phyloP scores from a whole-genome alignment of 805 yeast genomes.

The Hanseniaspora lachancei region DNA sequence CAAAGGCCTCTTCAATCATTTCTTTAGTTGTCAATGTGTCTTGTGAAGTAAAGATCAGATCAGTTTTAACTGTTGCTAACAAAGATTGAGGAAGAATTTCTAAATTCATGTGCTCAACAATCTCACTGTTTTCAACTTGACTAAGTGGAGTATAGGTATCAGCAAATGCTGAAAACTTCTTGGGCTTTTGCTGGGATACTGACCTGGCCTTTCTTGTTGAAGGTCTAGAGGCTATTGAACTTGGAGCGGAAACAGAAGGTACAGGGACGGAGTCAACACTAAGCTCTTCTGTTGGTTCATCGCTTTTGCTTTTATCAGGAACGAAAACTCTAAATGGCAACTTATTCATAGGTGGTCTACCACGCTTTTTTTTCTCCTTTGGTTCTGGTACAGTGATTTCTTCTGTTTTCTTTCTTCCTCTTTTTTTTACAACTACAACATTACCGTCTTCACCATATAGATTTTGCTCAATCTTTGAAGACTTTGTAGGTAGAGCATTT shows the following conservation, averaged over 20 bases:
- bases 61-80: background rate
- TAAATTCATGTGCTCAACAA: background rate
- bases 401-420: constrained; percentile 4
- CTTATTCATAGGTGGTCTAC: constrained; percentile 8
- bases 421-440: background rate
- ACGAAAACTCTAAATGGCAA: background rate
- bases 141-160: constrained; percentile 10
- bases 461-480: background rate
- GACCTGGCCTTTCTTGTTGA: background rate
- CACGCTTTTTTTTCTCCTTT: constrained; percentile 5
- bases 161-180: constrained; percentile 11
- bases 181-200: background rate
- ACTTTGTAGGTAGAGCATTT: background rate
- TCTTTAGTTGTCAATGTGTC: background rate
- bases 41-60: background rate
- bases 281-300: background rate
- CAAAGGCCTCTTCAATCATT: background rate
- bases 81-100: background rate
- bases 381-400: background rate
- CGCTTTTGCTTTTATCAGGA: background rate
- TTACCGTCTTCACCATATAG: background rate
- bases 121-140: background rate
- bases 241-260: background rate
- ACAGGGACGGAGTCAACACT: background rate
- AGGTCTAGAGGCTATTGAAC: background rate